Evolutionary conservation across 1,139 yeast genomes (phyloP).

Genomic region (Diutina pseudorugosa): DNA sequence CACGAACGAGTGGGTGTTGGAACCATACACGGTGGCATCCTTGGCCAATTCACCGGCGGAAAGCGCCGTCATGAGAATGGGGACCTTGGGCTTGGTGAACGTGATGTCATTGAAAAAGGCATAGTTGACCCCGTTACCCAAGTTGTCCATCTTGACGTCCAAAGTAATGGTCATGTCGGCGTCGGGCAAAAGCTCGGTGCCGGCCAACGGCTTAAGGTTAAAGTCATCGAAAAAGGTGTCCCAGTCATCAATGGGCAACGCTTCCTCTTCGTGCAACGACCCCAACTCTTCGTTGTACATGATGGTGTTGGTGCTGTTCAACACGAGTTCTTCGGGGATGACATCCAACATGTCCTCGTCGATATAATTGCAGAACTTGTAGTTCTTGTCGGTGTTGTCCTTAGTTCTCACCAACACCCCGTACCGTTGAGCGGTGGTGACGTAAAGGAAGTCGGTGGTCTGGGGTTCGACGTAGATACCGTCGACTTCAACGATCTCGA

Average conservation of each 20-base stretch:
- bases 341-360: constrained; percentile 74
- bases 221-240: constrained; percentile 47
- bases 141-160: constrained; percentile 65
- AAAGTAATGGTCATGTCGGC: constrained; percentile 56
- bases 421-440: constrained; percentile 73
- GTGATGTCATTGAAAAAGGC: constrained; percentile 83
- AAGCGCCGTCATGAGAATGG: constrained; percentile 65
- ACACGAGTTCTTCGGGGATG: constrained; percentile 45
- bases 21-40: constrained; percentile 43
- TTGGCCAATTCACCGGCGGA: constrained; percentile 51
- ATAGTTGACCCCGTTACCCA: constrained; percentile 74
- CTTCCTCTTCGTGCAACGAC: constrained; percentile 18
- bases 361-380: constrained; percentile 63
- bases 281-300: constrained; percentile 32
- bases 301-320: constrained; percentile 65
- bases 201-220: constrained; percentile 43
- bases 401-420: constrained; percentile 64
- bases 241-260: constrained; percentile 25
- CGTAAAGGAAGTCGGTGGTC: constrained; percentile 45
- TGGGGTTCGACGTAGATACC: constrained; percentile 38
- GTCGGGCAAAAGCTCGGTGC: constrained; percentile 41
- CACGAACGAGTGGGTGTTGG: constrained; percentile 60
- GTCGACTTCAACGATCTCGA: constrained; percentile 3
- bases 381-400: constrained; percentile 45
- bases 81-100: constrained; percentile 72